These are phyloP conservation scores for Halocafeteria seosinensis DNA, from an alignment of 108 stramenopile genomes.

Conservation along the genomic window DNA sequence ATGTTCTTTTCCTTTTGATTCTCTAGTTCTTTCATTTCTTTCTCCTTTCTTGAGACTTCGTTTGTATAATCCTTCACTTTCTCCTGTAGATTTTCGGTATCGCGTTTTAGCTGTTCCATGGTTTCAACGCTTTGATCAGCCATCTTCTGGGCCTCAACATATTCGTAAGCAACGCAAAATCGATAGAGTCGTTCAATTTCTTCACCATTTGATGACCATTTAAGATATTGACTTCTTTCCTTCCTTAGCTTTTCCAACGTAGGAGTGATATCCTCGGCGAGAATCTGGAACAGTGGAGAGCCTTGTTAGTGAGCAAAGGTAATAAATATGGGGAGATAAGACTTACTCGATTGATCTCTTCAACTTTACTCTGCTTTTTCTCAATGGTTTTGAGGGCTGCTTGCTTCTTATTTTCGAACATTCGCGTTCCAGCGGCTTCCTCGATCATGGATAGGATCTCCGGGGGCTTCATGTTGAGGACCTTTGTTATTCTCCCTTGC, in stretches of 20 bases:
- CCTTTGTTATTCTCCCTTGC: constrained; percentile 95
- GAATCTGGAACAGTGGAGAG: too few species aligned
- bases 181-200: constrained; percentile 81
- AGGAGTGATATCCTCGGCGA: constrained; percentile 87
- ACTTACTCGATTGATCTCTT: constrained; percentile 92
- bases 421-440: constrained; percentile 96
- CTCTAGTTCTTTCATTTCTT: too few species aligned
- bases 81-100: too few species aligned
- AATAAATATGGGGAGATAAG: too few species aligned
- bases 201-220: constrained; percentile 77
- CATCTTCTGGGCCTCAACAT: constrained; percentile 47
- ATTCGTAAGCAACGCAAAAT: constrained; percentile 76
- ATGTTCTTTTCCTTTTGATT: too few species aligned
- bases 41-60: too few species aligned
- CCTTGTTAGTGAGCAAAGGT: too few species aligned
- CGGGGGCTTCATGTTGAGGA: constrained; percentile 95
- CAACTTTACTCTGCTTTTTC: constrained; percentile 90
- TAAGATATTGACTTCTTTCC: constrained; percentile 79
- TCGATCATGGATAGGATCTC: constrained; percentile 98
- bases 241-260: constrained; percentile 75
- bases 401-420: constrained; percentile 92
- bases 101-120: too few species aligned
- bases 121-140: constrained; percentile 18
- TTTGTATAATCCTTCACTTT: too few species aligned
- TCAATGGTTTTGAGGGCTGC: constrained; percentile 88